A percentile compares a stretch with the other conserved stretches of the same genome.
These are phyloP conservation scores for Pythium insidiosum DNA, from an alignment of 352 stramenopile genomes.

Conservation along the genomic window DNA sequence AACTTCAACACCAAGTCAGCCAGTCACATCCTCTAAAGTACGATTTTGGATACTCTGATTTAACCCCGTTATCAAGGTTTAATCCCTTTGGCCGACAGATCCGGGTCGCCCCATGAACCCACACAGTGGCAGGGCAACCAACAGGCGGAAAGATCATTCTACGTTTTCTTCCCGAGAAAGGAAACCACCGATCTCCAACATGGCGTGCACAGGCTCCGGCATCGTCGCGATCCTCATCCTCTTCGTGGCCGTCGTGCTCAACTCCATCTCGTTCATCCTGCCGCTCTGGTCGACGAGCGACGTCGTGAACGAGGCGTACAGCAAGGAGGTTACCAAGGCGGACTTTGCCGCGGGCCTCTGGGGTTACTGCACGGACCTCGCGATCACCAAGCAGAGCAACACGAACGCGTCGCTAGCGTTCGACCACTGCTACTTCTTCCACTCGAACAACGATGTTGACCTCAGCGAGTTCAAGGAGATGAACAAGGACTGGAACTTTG, in stretches of 20 bases:
- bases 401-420: conserved; percentile 27
- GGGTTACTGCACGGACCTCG: conserved; percentile 57
- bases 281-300: conserved; percentile 59
- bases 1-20: no score
- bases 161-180: no score
- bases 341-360: conserved; percentile 54
- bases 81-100: no score
- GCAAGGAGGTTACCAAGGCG: conserved; percentile 20
- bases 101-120: no score
- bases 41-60: no score
- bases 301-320: conserved; percentile 28
- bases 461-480: conserved; percentile 26
- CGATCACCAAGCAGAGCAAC: conserved; percentile 17
- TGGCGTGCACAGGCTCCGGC: conserved; percentile 46
- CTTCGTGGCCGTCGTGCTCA: conserved; percentile 44
- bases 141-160: no score
- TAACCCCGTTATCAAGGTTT: no score
- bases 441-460: conserved; percentile 50
- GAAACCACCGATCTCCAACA: no score
- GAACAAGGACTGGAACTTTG: conserved; percentile 39
- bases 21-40: no score
- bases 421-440: conserved; percentile 70
- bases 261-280: conserved; percentile 50
- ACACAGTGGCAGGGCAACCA: no score
- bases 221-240: conserved; percentile 52